phyloP scores from a whole-genome alignment of 768 basidiomycete species.

The Lactarius trivialis region DNA sequence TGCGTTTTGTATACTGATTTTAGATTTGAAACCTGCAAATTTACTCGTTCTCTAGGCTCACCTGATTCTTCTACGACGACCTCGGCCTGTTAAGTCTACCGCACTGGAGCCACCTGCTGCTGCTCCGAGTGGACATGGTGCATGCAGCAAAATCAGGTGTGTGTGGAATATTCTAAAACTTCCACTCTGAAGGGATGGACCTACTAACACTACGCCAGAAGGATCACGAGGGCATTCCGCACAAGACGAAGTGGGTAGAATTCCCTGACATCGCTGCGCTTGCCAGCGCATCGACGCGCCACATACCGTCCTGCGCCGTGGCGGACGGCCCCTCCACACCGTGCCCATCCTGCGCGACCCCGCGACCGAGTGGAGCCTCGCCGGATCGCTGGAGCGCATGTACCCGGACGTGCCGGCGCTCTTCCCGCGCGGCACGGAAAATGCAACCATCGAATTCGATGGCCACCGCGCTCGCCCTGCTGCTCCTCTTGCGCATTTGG shows the following conservation, averaged over 20 bases:
- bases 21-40: too few species aligned
- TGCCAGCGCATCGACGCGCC: constrained; percentile 33
- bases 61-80: too few species aligned
- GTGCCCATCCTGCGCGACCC: constrained; percentile 44
- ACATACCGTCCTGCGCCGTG: constrained; percentile 30
- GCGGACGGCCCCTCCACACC: constrained; percentile 35
- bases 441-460: constrained; percentile 23
- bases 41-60: too few species aligned
- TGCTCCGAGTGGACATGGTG: too few species aligned
- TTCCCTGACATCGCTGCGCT: constrained; percentile 41
- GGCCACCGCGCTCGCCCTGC: constrained; percentile 3
- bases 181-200: neutral
- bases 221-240: constrained; percentile 36
- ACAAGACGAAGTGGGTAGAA: constrained; percentile 47
- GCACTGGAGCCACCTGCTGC: too few species aligned
- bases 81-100: too few species aligned
- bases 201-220: constrained; percentile 19
- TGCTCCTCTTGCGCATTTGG: constrained; percentile 12
- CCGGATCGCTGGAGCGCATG: constrained; percentile 39
- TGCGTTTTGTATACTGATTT: too few species aligned
- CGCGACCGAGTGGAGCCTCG: constrained; percentile 30
- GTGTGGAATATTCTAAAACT: neutral
- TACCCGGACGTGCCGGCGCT: constrained; percentile 38
- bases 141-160: constrained; percentile 33
- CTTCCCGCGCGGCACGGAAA: constrained; percentile 27